Percentiles rank a stretch among this genome's conserved stretches.
phyloP scores from a whole-genome alignment of 192 early-diverging fungal genomes.

The Mycoemilia scoparia region DNA sequence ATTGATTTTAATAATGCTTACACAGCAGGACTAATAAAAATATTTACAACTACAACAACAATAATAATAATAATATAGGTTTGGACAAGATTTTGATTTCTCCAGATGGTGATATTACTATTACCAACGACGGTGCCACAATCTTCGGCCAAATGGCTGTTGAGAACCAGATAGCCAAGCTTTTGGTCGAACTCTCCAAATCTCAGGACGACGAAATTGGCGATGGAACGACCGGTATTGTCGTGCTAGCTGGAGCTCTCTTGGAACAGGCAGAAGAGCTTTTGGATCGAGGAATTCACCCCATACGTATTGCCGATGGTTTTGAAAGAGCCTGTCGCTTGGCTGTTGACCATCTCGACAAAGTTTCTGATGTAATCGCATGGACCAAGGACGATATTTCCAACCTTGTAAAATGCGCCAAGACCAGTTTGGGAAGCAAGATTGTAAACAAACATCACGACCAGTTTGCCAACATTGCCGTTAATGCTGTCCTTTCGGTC shows the following conservation, averaged over 20 bases:
- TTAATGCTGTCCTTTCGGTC: conserved; percentile 91
- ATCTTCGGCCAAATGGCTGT: conserved; percentile 96
- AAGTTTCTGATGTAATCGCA: conserved; percentile 77
- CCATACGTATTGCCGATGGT: conserved; percentile 96
- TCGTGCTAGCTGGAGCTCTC: conserved; percentile 93
- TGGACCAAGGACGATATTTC: conserved; percentile 63
- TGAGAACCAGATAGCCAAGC: conserved; percentile 97
- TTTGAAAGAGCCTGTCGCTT: conserved; percentile 93
- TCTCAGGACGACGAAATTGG: conserved; percentile 99
- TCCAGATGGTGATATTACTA: conserved; percentile 97
- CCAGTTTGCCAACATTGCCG: conserved; percentile 94
- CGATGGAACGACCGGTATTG: conserved; percentile 98
- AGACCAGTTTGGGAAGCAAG: conserved; percentile 94
- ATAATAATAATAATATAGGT: too few species aligned
- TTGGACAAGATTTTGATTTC: conserved; percentile 99
- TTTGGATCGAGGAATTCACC: conserved; percentile 92
- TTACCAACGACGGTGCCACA: conserved; percentile 98
- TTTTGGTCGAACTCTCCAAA: conserved; percentile 92
- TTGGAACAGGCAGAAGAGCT: conserved; percentile 92
- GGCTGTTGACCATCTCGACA: conserved; percentile 82
- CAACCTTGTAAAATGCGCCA: conserved; percentile 84
- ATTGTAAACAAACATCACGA: conserved; percentile 99
- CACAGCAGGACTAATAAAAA: too few species aligned
- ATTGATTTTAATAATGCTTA: too few species aligned
- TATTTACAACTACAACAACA: not conserved